These are phyloP conservation scores for Oryza australiensis DNA, from an alignment of 176 grass and related monocot species.

Conservation along the genomic window DNA sequence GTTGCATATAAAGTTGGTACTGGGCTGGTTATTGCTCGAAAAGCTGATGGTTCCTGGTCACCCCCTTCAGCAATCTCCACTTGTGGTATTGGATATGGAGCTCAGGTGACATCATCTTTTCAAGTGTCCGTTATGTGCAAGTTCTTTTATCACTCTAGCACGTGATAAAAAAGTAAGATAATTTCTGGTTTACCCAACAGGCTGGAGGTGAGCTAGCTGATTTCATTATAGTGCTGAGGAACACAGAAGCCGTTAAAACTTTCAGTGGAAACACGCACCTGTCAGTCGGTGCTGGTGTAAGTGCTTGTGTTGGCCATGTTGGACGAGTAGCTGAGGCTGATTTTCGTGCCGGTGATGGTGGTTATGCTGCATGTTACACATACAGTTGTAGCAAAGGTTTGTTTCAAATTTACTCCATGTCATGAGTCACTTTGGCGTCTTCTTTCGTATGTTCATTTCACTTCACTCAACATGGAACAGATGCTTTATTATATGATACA, in stretches of 20 bases:
- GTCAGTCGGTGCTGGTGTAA: slow-evolving; percentile 78
- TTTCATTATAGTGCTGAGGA: slow-evolving; percentile 86
- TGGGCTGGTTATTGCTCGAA: slow-evolving; percentile 65
- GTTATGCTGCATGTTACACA: slow-evolving; percentile 81
- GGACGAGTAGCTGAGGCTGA: slow-evolving; percentile 85
- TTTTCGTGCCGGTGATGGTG: slow-evolving; percentile 71
- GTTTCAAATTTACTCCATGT: background rate
- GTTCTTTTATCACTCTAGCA: background rate
- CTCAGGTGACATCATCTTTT: slow-evolving; percentile 58
- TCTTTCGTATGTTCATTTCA: background rate
- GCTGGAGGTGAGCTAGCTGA: slow-evolving; percentile 88
- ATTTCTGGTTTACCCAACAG: slow-evolving; percentile 40
- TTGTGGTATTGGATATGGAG: slow-evolving; percentile 74
- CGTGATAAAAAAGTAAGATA: slow-evolving; percentile 6
- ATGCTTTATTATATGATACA: background rate
- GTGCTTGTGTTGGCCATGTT: slow-evolving; percentile 69
- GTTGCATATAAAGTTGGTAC: slow-evolving; percentile 79
- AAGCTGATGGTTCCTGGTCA: slow-evolving; percentile 75
- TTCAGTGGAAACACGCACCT: slow-evolving; percentile 79
- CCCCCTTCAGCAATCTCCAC: slow-evolving; percentile 70
- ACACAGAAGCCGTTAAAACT: slow-evolving; percentile 75
- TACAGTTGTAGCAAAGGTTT: slow-evolving; percentile 95
- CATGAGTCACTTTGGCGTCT: background rate
- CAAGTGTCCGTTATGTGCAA: slow-evolving; percentile 31
- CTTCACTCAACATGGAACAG: background rate